Evolutionary conservation across 768 basidiomycete genomes (phyloP).

Genomic region (Exidia glandulosa): DNA sequence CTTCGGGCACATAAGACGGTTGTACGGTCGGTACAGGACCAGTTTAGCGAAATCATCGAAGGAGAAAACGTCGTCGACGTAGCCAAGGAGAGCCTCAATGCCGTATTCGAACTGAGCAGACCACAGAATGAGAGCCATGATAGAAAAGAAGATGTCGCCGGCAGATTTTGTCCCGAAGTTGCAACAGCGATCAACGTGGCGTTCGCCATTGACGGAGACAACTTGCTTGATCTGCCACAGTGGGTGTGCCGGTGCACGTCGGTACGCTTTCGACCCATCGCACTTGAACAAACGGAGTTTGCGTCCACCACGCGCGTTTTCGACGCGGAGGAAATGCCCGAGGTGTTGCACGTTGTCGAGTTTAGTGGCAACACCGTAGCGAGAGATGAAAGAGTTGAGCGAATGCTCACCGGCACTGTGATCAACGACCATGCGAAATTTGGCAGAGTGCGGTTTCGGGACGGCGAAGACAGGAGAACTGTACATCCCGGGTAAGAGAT

Average conservation of each 20-base stretch:
- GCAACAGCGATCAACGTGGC: constrained; percentile 11
- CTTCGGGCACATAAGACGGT: not conserved
- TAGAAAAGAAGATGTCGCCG: constrained; percentile 6
- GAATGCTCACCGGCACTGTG: constrained; percentile 25
- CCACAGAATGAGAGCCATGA: constrained; percentile 10
- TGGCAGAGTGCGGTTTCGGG: constrained; percentile 22
- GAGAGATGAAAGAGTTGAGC: constrained; percentile 26
- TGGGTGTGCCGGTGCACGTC: constrained; percentile 6
- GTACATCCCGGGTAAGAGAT: constrained; percentile 35
- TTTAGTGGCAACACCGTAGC: constrained; percentile 14
- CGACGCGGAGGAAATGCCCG: constrained; percentile 7
- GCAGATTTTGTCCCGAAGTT: constrained; percentile 8
- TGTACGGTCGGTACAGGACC: constrained; percentile 5
- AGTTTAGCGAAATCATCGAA: not conserved
- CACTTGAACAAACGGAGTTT: constrained; percentile 4
- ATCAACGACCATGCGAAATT: constrained; percentile 28
- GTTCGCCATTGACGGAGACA: constrained; percentile 1
- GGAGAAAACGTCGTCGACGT: constrained; percentile 11
- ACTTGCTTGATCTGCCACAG: constrained; percentile 10
- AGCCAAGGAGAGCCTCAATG: constrained; percentile 7
- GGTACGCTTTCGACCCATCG: constrained; percentile 9
- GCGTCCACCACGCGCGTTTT: not conserved
- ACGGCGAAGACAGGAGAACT: constrained; percentile 27
- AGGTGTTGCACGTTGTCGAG: constrained; percentile 27
- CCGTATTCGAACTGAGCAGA: constrained; percentile 2